A percentile compares a stretch with the other conserved stretches of the same genome.
These are phyloP conservation scores for Naganishia vaughanmartiniae DNA, from an alignment of 768 basidiomycete genomes.

Conservation along the genomic window DNA sequence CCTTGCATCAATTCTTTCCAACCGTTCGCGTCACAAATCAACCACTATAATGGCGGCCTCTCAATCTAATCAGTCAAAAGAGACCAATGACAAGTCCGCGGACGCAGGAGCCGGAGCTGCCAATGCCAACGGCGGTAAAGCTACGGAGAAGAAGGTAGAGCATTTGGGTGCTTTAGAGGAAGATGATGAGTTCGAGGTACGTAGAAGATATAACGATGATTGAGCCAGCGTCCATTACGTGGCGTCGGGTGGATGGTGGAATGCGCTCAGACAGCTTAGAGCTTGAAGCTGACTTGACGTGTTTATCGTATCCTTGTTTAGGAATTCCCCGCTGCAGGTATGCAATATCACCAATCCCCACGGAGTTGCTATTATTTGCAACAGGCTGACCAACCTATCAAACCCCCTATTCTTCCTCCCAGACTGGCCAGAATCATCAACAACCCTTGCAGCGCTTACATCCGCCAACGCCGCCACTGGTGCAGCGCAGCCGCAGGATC, in stretches of 20 bases:
- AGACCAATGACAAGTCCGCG: slow-evolving; percentile 14
- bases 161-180: slow-evolving; percentile 89
- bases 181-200: slow-evolving; percentile 83
- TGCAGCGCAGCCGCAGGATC: slow-evolving; percentile 71
- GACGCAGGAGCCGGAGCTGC: slow-evolving; percentile 26
- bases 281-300: background rate
- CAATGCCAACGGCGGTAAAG: slow-evolving; percentile 1
- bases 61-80: background rate
- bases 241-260: background rate
- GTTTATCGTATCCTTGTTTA: slow-evolving; percentile 45
- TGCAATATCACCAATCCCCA: slow-evolving; percentile 32
- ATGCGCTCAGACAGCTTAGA: background rate
- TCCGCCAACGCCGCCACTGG: slow-evolving; percentile 62
- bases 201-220: slow-evolving; percentile 23
- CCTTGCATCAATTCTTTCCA: background rate
- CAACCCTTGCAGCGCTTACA: slow-evolving; percentile 39
- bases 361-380: background rate
- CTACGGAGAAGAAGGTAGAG: slow-evolving; percentile 54
- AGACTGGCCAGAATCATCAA: slow-evolving; percentile 35
- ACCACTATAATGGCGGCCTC: slow-evolving; percentile 2
- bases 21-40: background rate
- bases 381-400: background rate
- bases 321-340: slow-evolving; percentile 82
- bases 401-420: background rate
- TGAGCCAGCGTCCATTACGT: too few relatives aligned